Base-by-base conservation (phyloP, 352 stramenopile species). In the Phytopythium sindhum region DNA sequence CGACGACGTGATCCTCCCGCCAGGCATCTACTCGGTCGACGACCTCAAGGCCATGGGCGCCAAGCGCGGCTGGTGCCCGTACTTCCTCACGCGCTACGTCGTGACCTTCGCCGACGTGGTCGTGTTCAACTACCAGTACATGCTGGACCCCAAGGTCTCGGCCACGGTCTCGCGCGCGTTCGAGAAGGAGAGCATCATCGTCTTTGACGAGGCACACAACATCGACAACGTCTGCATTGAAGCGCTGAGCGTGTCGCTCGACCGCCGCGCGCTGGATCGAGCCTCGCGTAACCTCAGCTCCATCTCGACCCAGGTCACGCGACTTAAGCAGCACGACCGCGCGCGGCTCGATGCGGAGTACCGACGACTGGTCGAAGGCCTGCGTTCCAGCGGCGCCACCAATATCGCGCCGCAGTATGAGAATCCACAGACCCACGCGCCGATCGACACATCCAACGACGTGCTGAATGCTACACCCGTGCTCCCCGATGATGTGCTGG, bases 71-170 rank as follows among this genome's bases (percentile, higher is more conserved):
- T 99, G 95, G 94, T 99, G 98, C 77, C 98, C 98, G 1, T 99
- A 99, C 71, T 99, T 99, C 66, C 70, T 99, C 50, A 98, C 98
- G 29, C 83, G 98, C 60, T 96, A 98, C 65, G 92, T 97, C 1
- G 97, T 99, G 42, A 97, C 94, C 10, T 97, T 98, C 64, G 97
- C 97, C 1, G 98, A 99, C 61, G 92, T 99, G 45, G 71, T 99
- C 3, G 96, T 99, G 47, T 99, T 98, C 82, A 99, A 99, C 72
- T 99, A 99, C 83, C 97, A 99, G 84, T 99, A 99, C 80, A 98
- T 99, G 96, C 86, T 99, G 28, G 97, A 99, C 83, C 97, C 97
- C 28, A 99, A 99, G 73, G 92, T 98, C 9, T 90, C 86, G 50
- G 76, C 82, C 33, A 73, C 95, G 68, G 90, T 98, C 21, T 97